phyloP scores from a whole-genome alignment of 2,329 filamentous ascomycete genomes.

The Macroventuria anomochaeta region DNA sequence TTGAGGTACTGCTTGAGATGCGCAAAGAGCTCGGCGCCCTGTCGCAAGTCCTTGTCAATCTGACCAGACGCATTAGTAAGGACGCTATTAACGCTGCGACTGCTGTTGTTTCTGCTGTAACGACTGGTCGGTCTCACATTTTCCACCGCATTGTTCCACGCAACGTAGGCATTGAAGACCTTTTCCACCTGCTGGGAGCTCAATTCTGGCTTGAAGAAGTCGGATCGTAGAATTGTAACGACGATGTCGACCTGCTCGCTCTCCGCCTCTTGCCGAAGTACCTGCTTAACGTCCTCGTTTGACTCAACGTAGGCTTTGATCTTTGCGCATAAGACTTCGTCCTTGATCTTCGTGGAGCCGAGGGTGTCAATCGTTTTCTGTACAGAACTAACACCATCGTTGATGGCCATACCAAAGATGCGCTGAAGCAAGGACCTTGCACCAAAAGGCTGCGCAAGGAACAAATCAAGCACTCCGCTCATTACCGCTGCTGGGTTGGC shows the following conservation, averaged over 20 bases:
- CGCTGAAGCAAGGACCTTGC: slow-evolving; percentile 88
- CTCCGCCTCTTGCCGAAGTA: slow-evolving; percentile 75
- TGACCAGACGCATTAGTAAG: slow-evolving; percentile 38
- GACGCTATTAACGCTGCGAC: slow-evolving; percentile 39
- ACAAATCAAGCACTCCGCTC: slow-evolving; percentile 92
- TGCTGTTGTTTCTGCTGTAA: slow-evolving; percentile 43
- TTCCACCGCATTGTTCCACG: slow-evolving; percentile 93
- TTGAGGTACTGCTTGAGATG: slow-evolving; percentile 95
- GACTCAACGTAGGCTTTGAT: slow-evolving; percentile 79
- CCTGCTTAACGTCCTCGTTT: slow-evolving; percentile 74
- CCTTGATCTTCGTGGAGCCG: slow-evolving; percentile 73
- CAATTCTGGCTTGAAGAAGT: slow-evolving; percentile 74
- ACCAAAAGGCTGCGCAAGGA: slow-evolving; percentile 93
- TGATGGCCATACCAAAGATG: slow-evolving; percentile 89
- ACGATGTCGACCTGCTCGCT: slow-evolving; percentile 81
- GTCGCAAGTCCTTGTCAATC: slow-evolving; percentile 83
- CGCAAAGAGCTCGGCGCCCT: slow-evolving; percentile 90
- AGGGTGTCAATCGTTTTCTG: slow-evolving; percentile 86
- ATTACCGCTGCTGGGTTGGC: slow-evolving; percentile 97
- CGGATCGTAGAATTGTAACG: slow-evolving; percentile 82
- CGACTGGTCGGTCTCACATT: slow-evolving; percentile 59
- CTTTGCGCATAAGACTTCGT: slow-evolving; percentile 79
- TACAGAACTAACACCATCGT: slow-evolving; percentile 86
- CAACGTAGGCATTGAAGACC: slow-evolving; percentile 93
- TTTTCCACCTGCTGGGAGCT: slow-evolving; percentile 77